These are phyloP conservation scores for Ploettnerulaceae sp. DNA, from an alignment of 2,329 filamentous ascomycete genomes.

Conservation along the genomic window DNA sequence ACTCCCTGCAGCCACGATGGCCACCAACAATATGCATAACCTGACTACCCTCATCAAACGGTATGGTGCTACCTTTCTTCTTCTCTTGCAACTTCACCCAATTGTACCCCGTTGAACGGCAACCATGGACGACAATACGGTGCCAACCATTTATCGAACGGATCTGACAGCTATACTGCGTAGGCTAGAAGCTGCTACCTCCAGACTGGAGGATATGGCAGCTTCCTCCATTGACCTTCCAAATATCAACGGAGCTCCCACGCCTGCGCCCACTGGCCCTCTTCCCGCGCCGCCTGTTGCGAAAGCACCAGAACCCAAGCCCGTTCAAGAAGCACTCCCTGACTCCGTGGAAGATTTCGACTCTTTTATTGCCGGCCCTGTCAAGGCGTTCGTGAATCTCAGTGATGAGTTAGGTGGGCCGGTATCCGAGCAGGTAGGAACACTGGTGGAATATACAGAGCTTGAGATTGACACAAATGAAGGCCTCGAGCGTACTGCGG, in stretches of 20 bases:
- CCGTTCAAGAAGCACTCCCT: conserved; percentile 54
- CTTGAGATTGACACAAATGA: conserved; percentile 13
- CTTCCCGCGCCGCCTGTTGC: conserved; percentile 36
- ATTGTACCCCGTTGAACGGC: conserved; percentile 9
- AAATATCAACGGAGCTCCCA: conserved; percentile 41
- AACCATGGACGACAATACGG: conserved; percentile 26
- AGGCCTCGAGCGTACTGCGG: conserved; percentile 50
- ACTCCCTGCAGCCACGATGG: conserved; percentile 47
- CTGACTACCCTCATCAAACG: conserved; percentile 96
- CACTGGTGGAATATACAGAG: conserved; percentile 7
- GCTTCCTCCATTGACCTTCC: conserved; percentile 62
- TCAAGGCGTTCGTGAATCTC: conserved; percentile 72
- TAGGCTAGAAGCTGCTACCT: conserved; percentile 96
- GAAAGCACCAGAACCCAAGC: conserved; percentile 39
- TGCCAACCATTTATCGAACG: conserved; percentile 22
- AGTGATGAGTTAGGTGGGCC: conserved; percentile 74
- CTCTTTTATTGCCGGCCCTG: conserved; percentile 64
- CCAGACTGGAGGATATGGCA: conserved; percentile 92
- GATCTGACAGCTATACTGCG: conserved; percentile 34
- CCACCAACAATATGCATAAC: conserved; percentile 86
- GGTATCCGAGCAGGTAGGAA: conserved; percentile 70
- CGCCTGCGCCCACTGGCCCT: conserved; percentile 37
- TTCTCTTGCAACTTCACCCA: conserved; percentile 8
- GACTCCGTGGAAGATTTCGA: conserved; percentile 87
- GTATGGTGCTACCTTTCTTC: conserved; percentile 48